A percentile compares a stretch with the other conserved stretches of the same genome.
phyloP scores from a whole-genome alignment of 2,329 filamentous ascomycete genomes.

The Emergomyces africanus region DNA sequence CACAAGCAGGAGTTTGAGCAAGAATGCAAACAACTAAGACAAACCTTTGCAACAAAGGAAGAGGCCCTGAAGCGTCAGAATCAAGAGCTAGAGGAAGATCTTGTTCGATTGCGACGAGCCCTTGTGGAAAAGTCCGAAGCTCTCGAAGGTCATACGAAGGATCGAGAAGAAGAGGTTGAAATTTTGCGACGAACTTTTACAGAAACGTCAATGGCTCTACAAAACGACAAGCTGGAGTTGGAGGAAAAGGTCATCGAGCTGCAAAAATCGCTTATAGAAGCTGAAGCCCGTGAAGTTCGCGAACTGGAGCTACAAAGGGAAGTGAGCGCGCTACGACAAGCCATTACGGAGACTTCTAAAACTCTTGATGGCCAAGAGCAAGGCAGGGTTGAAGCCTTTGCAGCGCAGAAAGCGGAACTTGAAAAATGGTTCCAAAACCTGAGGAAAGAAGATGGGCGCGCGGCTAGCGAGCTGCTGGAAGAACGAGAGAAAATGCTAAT shows the following conservation, averaged over 20 bases:
- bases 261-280: not conserved
- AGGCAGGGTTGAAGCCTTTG: not conserved
- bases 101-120: not conserved
- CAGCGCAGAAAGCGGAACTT: not conserved
- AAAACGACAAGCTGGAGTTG: not conserved
- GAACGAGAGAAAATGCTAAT: not conserved
- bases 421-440: not conserved
- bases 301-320: not conserved
- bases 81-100: not conserved
- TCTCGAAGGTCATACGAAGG: not conserved
- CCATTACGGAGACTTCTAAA: not conserved
- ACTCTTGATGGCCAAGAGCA: not conserved
- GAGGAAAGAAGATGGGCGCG: not conserved
- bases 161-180: not conserved
- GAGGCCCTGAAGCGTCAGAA: not conserved
- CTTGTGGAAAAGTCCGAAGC: not conserved
- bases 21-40: not conserved
- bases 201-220: not conserved
- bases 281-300: not conserved
- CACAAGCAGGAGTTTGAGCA: not conserved
- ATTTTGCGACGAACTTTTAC: not conserved
- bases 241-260: not conserved
- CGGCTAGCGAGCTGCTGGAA: not conserved
- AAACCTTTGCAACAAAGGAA: not conserved
- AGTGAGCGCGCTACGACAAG: not conserved